Conservation (phyloP, 1,139 yeast species). For the Meyerozyma sp. region DNA sequence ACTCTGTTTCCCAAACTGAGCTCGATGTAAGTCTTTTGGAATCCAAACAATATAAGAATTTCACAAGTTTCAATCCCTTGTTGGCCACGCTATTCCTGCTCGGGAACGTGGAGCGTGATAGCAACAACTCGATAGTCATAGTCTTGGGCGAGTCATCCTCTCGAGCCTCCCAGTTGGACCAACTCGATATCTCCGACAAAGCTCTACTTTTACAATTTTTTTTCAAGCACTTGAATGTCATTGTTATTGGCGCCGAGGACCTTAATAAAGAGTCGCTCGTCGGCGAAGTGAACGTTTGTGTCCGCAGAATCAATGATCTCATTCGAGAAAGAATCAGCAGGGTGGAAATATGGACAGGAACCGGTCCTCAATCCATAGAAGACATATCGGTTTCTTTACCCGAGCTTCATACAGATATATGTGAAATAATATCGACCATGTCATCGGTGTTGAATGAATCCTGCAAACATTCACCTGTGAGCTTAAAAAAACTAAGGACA, state of each 20-base stretch:
- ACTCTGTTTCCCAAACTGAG: conserved; percentile 1
- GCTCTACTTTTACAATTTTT: conserved; percentile 29
- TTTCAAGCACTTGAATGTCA: conserved; percentile 39
- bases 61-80: neutral
- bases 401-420: conserved; percentile 4
- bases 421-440: conserved; percentile 13
- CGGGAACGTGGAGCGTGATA: neutral
- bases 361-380: conserved; percentile 25
- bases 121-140: neutral
- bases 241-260: conserved; percentile 21
- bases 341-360: conserved; percentile 56
- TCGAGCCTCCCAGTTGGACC: neutral
- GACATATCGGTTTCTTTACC: conserved; percentile 14
- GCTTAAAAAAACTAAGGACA: conserved; percentile 18
- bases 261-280: conserved; percentile 14
- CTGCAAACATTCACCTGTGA: conserved; percentile 16
- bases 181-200: conserved; percentile 17
- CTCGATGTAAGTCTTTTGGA: conserved; percentile 5
- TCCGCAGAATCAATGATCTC: conserved; percentile 21
- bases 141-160: neutral
- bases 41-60: neutral
- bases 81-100: neutral
- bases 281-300: conserved; percentile 19
- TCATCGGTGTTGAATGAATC: conserved; percentile 11
- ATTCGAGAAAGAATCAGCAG: conserved; percentile 40